These are phyloP conservation scores for Capronia americana DNA, from an alignment of 2,329 filamentous ascomycete species.

Conservation along the genomic window DNA sequence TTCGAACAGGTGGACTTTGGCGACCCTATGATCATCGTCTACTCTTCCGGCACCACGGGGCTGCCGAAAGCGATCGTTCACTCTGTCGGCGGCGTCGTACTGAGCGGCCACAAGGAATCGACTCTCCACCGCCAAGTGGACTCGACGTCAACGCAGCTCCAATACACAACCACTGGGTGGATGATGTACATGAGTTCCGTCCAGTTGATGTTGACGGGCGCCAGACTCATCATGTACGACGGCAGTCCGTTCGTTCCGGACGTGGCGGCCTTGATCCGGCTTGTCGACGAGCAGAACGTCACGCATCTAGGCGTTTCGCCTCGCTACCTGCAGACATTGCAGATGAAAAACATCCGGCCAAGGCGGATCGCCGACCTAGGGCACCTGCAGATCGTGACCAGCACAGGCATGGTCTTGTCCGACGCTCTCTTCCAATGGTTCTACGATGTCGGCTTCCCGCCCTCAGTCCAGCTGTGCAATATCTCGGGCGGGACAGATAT, in stretches of 20 bases:
- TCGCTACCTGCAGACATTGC: conserved; percentile 75
- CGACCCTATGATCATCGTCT: conserved; percentile 79
- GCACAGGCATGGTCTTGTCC: conserved; percentile 81
- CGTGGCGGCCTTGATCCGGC: conserved; percentile 65
- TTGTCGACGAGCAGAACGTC: conserved; percentile 68
- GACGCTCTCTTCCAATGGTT: conserved; percentile 81
- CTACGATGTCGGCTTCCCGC: conserved; percentile 73
- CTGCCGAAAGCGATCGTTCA: conserved; percentile 87
- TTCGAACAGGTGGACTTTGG: conserved; percentile 63
- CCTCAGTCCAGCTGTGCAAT: conserved; percentile 65
- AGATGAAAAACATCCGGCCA: conserved; percentile 68
- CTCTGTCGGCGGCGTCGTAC: conserved; percentile 54
- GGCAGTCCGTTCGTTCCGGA: conserved; percentile 80
- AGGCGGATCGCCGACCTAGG: conserved; percentile 68
- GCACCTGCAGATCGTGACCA: conserved; percentile 66
- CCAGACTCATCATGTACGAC: conserved; percentile 75
- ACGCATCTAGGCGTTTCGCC: conserved; percentile 79
- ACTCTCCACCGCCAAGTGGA: conserved; percentile 58
- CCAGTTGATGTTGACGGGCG: conserved; percentile 64
- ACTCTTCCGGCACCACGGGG: conserved; percentile 80
- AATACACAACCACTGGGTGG: conserved; percentile 78
- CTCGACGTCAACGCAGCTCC: conserved; percentile 55
- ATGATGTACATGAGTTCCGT: conserved; percentile 77
- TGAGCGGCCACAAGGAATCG: conserved; percentile 64
- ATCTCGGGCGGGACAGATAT: conserved; percentile 45